Evolutionary conservation across 805 yeast species (phyloP), one percentile per base, ranked within the genome.

Genomic region (Lachancea quebecensis): DNA sequence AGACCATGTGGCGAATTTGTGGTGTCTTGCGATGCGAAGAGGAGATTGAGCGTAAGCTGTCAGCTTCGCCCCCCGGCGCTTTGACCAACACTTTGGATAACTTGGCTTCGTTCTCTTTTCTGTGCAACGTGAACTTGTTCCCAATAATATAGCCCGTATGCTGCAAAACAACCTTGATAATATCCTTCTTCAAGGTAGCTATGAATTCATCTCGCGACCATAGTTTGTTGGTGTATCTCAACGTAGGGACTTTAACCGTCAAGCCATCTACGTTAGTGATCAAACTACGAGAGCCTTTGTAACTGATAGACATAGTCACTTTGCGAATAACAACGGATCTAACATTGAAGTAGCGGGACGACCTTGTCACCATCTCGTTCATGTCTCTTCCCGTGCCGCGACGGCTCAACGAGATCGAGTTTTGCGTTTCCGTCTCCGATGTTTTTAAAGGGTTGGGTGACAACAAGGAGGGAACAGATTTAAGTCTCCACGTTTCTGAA

Each of bases 301-400:
- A 85, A 45, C 93, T 82, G 18, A 87, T 75, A 28, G 79, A 71
- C 42, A 89, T 60, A 17, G 66, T 58, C 15, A 78, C 66, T 27
- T 69, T 65, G 11, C 68, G 62, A 18, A 82, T 64, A n/a, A 69
- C 66, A 38, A 86, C 71, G 14, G 72, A 67, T 17, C 75, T 73
- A 35, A 89, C 77, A 55, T 82, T 81, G 59, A 82, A 72, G 59
- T 74, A 85, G 35, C 74, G 74, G 37, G 85, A 75, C 0, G 96
- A 86, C 35, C 96, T 69, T 39, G 68, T 64, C 7, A 86, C 71
- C 95, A 89, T 86, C 47, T 74, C 72, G n/a, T 75, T 62, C 18
- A 77, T 64, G 36, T 71, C 74, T 17, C 60, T 34, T 31, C 36
- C 41, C 10, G 32, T 18, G 21, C 27, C 34, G 11, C 43, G 43